Conservation (phyloP, 2,329 filamentous ascomycete species). For the Berkeleyomyces rouxiae region DNA sequence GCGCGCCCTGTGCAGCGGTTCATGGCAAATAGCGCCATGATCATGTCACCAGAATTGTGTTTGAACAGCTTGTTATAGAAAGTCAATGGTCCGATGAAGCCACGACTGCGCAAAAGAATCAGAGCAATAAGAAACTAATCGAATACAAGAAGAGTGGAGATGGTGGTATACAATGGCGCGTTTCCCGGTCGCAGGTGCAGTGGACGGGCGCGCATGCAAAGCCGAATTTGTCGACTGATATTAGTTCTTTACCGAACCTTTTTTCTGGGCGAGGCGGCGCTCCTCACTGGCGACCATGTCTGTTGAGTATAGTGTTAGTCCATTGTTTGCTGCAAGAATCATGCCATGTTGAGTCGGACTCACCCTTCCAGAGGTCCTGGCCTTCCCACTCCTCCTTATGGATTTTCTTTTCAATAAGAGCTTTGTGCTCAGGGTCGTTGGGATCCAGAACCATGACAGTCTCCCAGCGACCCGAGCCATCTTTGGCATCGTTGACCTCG, state of each 20-base stretch:
- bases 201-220: background rate
- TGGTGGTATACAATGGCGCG: background rate
- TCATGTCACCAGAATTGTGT: background rate
- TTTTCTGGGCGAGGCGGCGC: constrained; percentile 32
- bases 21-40: background rate
- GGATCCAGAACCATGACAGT: constrained; percentile 68
- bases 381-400: constrained; percentile 77
- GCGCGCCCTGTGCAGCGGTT: background rate
- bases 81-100: background rate
- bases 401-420: constrained; percentile 70
- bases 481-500: constrained; percentile 61
- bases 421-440: constrained; percentile 66
- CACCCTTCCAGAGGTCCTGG: constrained; percentile 85
- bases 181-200: background rate
- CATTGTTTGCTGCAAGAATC: background rate
- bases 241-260: constrained; percentile 15
- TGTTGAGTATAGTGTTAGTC: constrained; percentile 20
- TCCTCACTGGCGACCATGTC: constrained; percentile 77
- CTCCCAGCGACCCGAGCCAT: constrained; percentile 65
- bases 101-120: background rate
- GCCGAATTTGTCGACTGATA: background rate
- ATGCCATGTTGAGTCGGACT: constrained; percentile 18
- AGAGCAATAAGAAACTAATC: background rate
- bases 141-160: background rate
- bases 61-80: background rate